A percentile compares a stretch with the other conserved stretches of the same genome.
Evolutionary conservation across 2,329 filamentous ascomycete species (phyloP).

Genomic region (Fusarium solani-melongenae): DNA sequence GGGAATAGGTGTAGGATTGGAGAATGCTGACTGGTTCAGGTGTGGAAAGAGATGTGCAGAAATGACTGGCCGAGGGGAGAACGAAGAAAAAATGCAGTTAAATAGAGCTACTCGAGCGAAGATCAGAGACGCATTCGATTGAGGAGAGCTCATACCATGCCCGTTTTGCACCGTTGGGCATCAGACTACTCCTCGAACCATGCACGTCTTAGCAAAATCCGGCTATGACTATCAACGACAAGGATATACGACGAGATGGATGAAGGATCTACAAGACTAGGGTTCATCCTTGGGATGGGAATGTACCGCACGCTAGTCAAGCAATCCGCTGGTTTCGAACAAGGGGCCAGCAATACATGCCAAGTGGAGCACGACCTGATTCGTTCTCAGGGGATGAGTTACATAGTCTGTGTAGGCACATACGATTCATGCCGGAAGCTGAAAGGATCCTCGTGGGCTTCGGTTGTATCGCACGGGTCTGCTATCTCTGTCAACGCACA

Average conservation of each 20-base stretch:
- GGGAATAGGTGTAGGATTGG: neutral
- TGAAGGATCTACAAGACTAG: neutral
- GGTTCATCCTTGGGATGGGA: neutral
- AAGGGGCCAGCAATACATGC: neutral
- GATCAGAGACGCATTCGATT: neutral
- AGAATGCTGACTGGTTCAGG: neutral
- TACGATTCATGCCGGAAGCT: neutral
- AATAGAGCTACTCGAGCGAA: neutral
- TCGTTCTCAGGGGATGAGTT: neutral
- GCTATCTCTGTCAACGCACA: neutral
- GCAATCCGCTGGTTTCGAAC: neutral
- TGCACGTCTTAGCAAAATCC: neutral
- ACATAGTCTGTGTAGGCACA: neutral
- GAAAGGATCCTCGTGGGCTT: neutral
- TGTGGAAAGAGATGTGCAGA: neutral
- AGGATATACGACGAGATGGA: neutral
- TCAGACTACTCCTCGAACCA: neutral
- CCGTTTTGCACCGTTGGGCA: neutral
- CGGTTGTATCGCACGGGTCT: neutral
- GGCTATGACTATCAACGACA: neutral
- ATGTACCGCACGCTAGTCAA: neutral
- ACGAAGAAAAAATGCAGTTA: neutral
- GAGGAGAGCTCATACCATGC: neutral
- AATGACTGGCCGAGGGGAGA: neutral
- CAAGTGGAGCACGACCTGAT: neutral